Evolutionary conservation across 1,139 yeast genomes (phyloP).

Genomic region (Scheffersomyces quercinus): DNA sequence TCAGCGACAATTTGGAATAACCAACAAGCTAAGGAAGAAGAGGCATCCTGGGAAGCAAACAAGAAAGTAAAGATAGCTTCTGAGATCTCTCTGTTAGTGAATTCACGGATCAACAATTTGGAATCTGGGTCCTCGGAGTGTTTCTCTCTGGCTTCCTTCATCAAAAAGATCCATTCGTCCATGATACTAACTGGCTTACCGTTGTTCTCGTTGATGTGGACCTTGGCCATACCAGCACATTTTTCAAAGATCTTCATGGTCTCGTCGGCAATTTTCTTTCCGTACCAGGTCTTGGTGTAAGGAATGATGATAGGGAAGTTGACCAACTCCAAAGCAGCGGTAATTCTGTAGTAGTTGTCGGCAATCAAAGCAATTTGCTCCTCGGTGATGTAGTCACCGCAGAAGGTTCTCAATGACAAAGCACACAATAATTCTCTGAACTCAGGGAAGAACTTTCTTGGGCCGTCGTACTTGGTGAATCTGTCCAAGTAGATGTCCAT

Average conservation of each 20-base stretch:
- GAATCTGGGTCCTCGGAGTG: constrained; percentile 47
- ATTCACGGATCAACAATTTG: constrained; percentile 72
- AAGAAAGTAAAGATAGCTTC: constrained; percentile 95
- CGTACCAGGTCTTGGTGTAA: constrained; percentile 97
- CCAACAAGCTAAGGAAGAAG: constrained; percentile 98
- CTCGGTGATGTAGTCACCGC: constrained; percentile 92
- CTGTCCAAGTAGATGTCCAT: constrained; percentile 77
- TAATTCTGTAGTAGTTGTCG: constrained; percentile 85
- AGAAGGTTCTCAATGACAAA: constrained; percentile 84
- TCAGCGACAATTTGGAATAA: constrained; percentile 94
- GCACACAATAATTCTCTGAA: constrained; percentile 97
- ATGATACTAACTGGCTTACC: constrained; percentile 83
- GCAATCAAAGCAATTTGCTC: constrained; percentile 85
- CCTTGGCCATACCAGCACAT: constrained; percentile 86
- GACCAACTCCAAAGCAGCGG: constrained; percentile 94
- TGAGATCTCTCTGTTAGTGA: constrained; percentile 86
- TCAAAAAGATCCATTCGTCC: constrained; percentile 91
- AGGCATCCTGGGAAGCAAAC: constrained; percentile 97
- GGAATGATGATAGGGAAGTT: constrained; percentile 97
- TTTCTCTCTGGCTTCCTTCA: constrained; percentile 71
- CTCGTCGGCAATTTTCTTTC: constrained; percentile 87
- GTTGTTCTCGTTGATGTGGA: constrained; percentile 67
- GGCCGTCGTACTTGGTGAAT: constrained; percentile 61
- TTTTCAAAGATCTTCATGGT: constrained; percentile 88
- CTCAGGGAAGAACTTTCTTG: constrained; percentile 81